Base-by-base conservation (phyloP, 495 filamentous ascomycete species). In the Penicillium cinerascens region DNA sequence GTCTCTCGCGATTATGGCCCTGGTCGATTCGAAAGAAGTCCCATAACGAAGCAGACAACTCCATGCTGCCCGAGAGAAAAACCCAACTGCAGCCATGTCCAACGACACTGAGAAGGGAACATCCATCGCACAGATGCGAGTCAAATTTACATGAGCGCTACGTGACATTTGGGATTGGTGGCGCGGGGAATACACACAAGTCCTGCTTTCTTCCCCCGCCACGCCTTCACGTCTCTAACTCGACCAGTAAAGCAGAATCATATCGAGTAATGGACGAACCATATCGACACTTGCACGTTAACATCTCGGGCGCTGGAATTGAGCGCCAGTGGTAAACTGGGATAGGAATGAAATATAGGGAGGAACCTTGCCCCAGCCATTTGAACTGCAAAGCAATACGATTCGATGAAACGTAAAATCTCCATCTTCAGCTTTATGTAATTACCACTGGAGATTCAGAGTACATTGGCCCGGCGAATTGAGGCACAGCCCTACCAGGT, bases 171-270 rank as follows among this genome's bases (percentile, higher is more conserved):
- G 72, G 72, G 0, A 73, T 74, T 42, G 72, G 72, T 0, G 72
- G 72, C 21, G 66, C 61, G 36, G 72, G 71, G 13, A 75, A 75
- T 52, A 63, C 62, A 36, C 65, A 68, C 67, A 72, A 65, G 66
- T 63, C 20, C 20, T 49, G 51, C 47, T 63, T 36, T 42, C 56
- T 33, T 54, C 50, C 41, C 35, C 40, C 44, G 42, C 7, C 8
- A 26, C 6, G 37, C 5, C 6, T 13, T 13, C 9, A 21, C 36
- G 35, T 40, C 44, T 36, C 53, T 55, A 36, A 59, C 52, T 45
- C 47, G 22, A 17, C 10, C 23, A 15, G 2, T 18, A 15, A 18
- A 16, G 36, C 15, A 62, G 59, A 21, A 45, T 63, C 8, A 3
- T 49, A 13, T 49, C 49, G 17, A 42, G 51, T 13, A 56, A 62